Conservation (phyloP, 2,329 filamentous ascomycete genomes). For the Talaromyces amestolkiae region DNA sequence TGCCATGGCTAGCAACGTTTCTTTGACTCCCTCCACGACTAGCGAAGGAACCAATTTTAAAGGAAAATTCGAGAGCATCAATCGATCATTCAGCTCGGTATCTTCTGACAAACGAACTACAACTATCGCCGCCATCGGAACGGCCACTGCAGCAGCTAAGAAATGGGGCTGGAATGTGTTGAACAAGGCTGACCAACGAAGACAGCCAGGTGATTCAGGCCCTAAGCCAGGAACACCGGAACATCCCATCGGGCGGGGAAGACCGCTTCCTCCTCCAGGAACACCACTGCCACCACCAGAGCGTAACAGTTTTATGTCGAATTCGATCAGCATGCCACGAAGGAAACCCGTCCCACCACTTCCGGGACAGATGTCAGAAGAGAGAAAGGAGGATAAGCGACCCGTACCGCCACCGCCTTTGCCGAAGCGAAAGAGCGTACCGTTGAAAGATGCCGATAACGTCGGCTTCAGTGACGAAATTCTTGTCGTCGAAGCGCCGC, state of each 20-base stretch:
- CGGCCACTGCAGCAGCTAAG: conserved; percentile 56
- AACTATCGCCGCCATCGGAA: conserved; percentile 47
- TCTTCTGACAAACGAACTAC: conserved; percentile 40
- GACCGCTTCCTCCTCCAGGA: conserved; percentile 77
- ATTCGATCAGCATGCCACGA: conserved; percentile 58
- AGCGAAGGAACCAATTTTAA: conserved; percentile 31
- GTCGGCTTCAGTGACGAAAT: conserved; percentile 49
- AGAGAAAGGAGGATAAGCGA: conserved; percentile 33
- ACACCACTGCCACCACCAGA: conserved; percentile 71
- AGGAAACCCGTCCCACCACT: conserved; percentile 61
- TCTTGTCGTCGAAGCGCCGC: conserved; percentile 64
- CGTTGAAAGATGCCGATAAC: conserved; percentile 33
- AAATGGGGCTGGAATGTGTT: conserved; percentile 59
- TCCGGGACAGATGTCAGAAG: conserved; percentile 35
- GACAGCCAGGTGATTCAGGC: conserved; percentile 41
- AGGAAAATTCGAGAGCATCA: conserved; percentile 32
- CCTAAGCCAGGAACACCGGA: conserved; percentile 46
- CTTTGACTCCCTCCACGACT: conserved; percentile 9
- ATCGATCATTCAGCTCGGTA: conserved; percentile 27
- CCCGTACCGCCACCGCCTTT: conserved; percentile 48
- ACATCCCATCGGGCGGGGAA: conserved; percentile 78
- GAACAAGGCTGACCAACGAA: conserved; percentile 40
- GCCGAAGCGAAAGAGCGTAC: conserved; percentile 47
- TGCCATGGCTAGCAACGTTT: conserved; percentile 22
- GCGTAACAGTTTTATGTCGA: conserved; percentile 55